These are phyloP conservation scores for Fusarium sp. DNA, from an alignment of 2,329 filamentous ascomycete genomes.

Conservation along the genomic window DNA sequence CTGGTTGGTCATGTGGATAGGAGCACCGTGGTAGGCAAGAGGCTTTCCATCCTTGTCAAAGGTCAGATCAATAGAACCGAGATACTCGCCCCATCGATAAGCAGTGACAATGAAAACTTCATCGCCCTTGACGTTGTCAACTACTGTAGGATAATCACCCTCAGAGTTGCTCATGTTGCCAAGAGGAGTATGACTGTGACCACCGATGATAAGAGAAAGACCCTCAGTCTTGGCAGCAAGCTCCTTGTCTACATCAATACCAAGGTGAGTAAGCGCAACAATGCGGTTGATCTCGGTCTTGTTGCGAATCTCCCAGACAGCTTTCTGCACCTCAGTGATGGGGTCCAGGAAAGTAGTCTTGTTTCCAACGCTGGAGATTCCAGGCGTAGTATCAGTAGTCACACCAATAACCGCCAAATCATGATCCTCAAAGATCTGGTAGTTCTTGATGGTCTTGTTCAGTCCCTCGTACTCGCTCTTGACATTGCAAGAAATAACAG, in stretches of 20 bases:
- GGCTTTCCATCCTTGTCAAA: slow-evolving; percentile 71
- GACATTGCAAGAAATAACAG: slow-evolving; percentile 72
- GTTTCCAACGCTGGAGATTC: slow-evolving; percentile 68
- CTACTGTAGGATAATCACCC: slow-evolving; percentile 73
- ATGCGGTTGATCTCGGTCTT: slow-evolving; percentile 73
- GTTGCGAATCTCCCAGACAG: slow-evolving; percentile 69
- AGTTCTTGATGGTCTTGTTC: slow-evolving; percentile 72
- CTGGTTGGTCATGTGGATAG: slow-evolving; percentile 71
- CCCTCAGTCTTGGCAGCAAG: slow-evolving; percentile 70
- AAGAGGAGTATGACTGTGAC: slow-evolving; percentile 69
- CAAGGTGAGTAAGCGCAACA: slow-evolving; percentile 74
- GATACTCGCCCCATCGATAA: slow-evolving; percentile 75
- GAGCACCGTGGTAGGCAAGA: slow-evolving; percentile 70
- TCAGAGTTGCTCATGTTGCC: slow-evolving; percentile 68
- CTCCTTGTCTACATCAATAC: slow-evolving; percentile 71
- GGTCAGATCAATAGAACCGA: slow-evolving; percentile 74
- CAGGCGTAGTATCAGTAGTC: slow-evolving; percentile 68
- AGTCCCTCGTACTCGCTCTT: slow-evolving; percentile 68
- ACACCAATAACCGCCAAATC: slow-evolving; percentile 72
- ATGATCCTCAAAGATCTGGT: slow-evolving; percentile 71
- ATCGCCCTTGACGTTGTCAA: slow-evolving; percentile 68
- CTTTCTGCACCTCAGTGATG: slow-evolving; percentile 67
- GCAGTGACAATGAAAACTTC: slow-evolving; percentile 76
- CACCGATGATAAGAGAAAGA: slow-evolving; percentile 75
- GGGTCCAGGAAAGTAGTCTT: slow-evolving; percentile 69